Percentiles rank a stretch among this genome's conserved stretches.
Conservation (phyloP, 2,329 filamentous ascomycete genomes). For the Clonostachys chloroleuca region DNA sequence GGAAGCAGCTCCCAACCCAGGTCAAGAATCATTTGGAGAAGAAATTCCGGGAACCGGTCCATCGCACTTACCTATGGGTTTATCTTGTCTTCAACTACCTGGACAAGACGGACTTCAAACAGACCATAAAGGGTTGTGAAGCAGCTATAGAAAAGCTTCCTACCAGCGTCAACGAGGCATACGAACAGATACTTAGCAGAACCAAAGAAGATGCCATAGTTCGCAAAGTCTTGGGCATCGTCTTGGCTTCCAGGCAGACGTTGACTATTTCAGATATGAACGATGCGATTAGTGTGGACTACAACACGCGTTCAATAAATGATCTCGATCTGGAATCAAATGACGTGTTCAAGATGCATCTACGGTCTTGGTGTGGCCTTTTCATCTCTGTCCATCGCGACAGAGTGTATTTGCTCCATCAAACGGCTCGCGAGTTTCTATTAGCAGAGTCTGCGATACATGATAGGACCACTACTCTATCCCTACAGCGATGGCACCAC, state of each 20-base stretch:
- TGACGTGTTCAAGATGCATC: conserved; percentile 1
- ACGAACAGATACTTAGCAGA: conserved; percentile 19
- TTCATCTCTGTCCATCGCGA: conserved; percentile 17
- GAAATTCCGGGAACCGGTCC: conserved; percentile 7
- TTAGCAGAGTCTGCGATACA: not conserved
- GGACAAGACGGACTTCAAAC: conserved; percentile 11
- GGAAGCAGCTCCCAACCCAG: conserved; percentile 8
- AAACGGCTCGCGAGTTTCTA: conserved; percentile 24
- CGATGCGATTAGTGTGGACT: conserved; percentile 12
- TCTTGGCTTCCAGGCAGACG: conserved; percentile 15
- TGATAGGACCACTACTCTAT: not conserved
- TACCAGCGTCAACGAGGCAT: conserved; percentile 17
- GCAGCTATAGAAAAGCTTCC: conserved; percentile 14
- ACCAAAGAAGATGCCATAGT: conserved; percentile 6
- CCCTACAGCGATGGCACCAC: conserved; percentile 7
- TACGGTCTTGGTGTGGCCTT: conserved; percentile 16
- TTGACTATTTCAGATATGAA: conserved; percentile 19
- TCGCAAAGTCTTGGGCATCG: conserved; percentile 13
- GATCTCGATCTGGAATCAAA: conserved; percentile 13
- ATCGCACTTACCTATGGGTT: conserved; percentile 32
- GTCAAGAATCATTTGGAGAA: conserved; percentile 5
- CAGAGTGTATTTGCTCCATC: conserved; percentile 20
- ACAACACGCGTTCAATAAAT: conserved; percentile 3
- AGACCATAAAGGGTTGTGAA: conserved; percentile 8
- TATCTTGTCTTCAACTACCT: conserved; percentile 26